Base-by-base conservation (phyloP, 2,329 filamentous ascomycete species). In the Penicillium sp. region DNA sequence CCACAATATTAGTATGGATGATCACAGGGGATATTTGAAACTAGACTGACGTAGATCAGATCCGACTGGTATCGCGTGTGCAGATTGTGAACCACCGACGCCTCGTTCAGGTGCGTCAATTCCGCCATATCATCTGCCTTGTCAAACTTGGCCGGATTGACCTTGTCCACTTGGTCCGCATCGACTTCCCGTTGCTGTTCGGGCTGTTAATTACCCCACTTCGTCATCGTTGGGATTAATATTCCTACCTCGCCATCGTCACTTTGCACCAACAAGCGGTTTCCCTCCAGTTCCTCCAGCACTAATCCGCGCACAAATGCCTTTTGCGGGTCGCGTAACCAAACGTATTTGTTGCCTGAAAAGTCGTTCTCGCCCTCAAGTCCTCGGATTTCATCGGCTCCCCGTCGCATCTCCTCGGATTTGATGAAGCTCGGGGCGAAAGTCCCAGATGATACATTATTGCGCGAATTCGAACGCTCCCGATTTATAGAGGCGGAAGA, bases 41-140 rank as follows among this genome's bases (percentile, higher is more conserved):
- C 5, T 29, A 33, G 21, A 77, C 82, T 68, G 65, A 85, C 83
- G 73, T 89, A 99, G 66, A 99, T 99, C 59, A 99, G 79, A 76
- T 99, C 95, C 45, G 95, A 85, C 74, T 97, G 91, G 73, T 99
- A 99, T 76, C 95, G 84, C 82, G 91, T 93, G 66, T 96, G 90
- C 56, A 99, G 84, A 72, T 99, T 99, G 78, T 99, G 93, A 51
- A 99, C 93, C 51, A 99, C 95, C 0, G 95, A 98, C 22, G 93
- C 90, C 78, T 99, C 95, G 76, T 99, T 99, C 62, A 99, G 81
- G 75, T 99, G 95, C 6, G 95, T 99, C 70, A 99, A 84, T 75
- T 99, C 95, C 24, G 96, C 95, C 95, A 99, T 99, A 75, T 99
- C 96, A 78, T 96, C 92, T 63, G 93, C 93, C 77, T 97, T 99